phyloP scores from a whole-genome alignment of 805 yeast species.

The Yarrowia osloensis region DNA sequence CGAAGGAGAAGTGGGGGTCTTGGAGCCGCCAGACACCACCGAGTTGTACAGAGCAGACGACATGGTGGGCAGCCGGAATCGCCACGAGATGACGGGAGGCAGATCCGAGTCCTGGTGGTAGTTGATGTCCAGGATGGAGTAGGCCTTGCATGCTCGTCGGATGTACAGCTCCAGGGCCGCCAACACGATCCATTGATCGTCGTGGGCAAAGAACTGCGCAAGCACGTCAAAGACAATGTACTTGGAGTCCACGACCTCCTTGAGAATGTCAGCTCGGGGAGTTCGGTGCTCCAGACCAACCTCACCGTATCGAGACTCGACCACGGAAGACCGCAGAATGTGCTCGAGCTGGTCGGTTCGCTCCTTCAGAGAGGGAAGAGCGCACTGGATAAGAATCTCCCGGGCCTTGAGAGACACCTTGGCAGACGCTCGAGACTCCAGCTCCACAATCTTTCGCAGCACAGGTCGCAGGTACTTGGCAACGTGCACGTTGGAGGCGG shows the following conservation, averaged over 20 bases:
- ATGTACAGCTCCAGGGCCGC: slow-evolving; percentile 98
- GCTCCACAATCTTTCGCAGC: slow-evolving; percentile 77
- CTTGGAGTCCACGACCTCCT: slow-evolving; percentile 93
- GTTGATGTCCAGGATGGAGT: slow-evolving; percentile 75
- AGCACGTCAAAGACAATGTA: slow-evolving; percentile 95
- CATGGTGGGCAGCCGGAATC: slow-evolving; percentile 77
- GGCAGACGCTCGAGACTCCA: slow-evolving; percentile 87
- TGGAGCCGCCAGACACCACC: slow-evolving; percentile 39
- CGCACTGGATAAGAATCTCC: slow-evolving; percentile 94
- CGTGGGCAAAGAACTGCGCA: slow-evolving; percentile 81
- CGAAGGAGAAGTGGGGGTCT: slow-evolving; percentile 32
- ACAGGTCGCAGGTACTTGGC: slow-evolving; percentile 68
- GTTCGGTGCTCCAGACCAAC: slow-evolving; percentile 70
- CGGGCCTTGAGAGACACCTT: slow-evolving; percentile 94
- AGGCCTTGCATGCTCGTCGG: slow-evolving; percentile 96
- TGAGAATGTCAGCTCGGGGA: slow-evolving; percentile 77
- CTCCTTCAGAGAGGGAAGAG: slow-evolving; percentile 93
- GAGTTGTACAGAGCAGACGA: slow-evolving; percentile 74
- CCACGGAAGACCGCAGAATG: slow-evolving; percentile 86
- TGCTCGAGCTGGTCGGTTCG: slow-evolving; percentile 97
- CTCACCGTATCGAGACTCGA: slow-evolving; percentile 87
- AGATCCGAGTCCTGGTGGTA: slow-evolving; percentile 53
- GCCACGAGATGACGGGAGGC: slow-evolving; percentile 80
- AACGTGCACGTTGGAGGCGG: slow-evolving; percentile 66
- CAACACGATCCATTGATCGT: slow-evolving; percentile 84